Evolutionary conservation across 2,329 filamentous ascomycete species (phyloP), one percentile per base, ranked within the genome.

Genomic region (Cadophora sp.): DNA sequence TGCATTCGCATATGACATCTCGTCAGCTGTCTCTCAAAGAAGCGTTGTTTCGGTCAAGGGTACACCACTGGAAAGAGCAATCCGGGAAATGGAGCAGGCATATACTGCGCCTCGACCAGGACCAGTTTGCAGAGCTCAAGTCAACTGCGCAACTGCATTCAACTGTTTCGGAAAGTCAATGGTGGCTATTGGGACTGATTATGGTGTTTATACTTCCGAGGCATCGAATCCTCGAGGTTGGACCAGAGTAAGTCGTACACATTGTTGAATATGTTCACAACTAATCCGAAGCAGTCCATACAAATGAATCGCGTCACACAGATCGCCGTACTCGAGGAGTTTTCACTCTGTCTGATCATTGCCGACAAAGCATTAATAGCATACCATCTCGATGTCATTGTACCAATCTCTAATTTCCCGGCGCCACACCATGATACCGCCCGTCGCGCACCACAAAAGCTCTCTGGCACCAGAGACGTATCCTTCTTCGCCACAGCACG

Each of bases 121-220:
- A 3, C 90, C 93, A 2, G 89, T 98, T 4, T 97, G 93, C 77
- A 87, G 93, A 75, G 92, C 95, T 37, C 86, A 89, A 63, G 94
- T 99, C 72, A 96, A 99, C 77, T 99, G 96, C 79, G 93, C 96
- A 0, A 95, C 95, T 2, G 91, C 93, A 0, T 99, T 99, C 80
- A 90, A 89, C 31, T 91, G 92, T 0, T 92, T 90, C 77, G 93
- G 93, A 31, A 95, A 91, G 78, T 88, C 92, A 58, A 92, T 97
- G 86, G 91, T 97, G 73, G 96, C 95, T 12, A 92, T 99, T 66
- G 96, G 97, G 53, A 99, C 96, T 1, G 96, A 99, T 77, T 94
- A 92, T 79, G 96, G 96, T 37, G 93, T 99, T 4, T 99, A 89
- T 78, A 91, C 97, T 59, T 92, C 95, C 3, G 93, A 97, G 73